These are phyloP conservation scores for Paecilomyces dactylethromorphus DNA, from an alignment of 2,329 filamentous ascomycete species.

Conservation along the genomic window DNA sequence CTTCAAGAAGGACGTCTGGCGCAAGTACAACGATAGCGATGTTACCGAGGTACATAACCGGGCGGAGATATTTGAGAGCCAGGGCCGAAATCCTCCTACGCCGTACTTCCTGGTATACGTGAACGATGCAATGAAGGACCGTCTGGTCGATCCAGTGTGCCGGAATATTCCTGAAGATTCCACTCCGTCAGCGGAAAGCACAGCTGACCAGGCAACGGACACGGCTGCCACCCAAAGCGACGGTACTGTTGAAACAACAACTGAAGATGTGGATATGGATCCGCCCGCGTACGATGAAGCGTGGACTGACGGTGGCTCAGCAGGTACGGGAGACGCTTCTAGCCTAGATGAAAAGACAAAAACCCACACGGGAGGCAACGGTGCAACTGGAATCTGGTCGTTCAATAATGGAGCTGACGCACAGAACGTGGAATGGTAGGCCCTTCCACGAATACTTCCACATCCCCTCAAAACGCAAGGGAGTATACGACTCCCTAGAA, in stretches of 20 bases:
- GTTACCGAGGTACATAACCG: conserved; percentile 64
- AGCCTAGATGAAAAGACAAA: conserved; percentile 5
- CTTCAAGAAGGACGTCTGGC: conserved; percentile 74
- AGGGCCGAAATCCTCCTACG: conserved; percentile 62
- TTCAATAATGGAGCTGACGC: conserved; percentile 17
- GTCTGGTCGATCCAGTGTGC: conserved; percentile 53
- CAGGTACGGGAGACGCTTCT: conserved; percentile 22
- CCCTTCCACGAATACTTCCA: conserved; percentile 7
- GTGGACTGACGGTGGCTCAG: conserved; percentile 10
- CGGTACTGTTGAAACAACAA: conserved; percentile 4
- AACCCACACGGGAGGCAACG: conserved; percentile 4
- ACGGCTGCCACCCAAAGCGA: conserved; percentile 12
- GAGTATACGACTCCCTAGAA: conserved; percentile 12
- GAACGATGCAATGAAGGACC: conserved; percentile 56
- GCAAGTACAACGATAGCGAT: conserved; percentile 85
- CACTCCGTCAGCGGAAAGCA: not conserved
- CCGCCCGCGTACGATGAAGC: conserved; percentile 23
- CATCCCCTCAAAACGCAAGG: conserved; percentile 26
- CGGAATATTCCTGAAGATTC: conserved; percentile 31
- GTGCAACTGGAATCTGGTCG: conserved; percentile 7
- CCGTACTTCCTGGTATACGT: conserved; percentile 82
- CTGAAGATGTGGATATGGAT: conserved; percentile 20
- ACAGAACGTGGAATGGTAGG: conserved; percentile 22
- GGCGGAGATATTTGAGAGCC: conserved; percentile 61
- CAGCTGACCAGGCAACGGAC: not conserved